Evolutionary conservation across 805 yeast species (phyloP), one percentile per base, ranked within the genome.

Genomic region (Tetrapisispora iriomotensis): DNA sequence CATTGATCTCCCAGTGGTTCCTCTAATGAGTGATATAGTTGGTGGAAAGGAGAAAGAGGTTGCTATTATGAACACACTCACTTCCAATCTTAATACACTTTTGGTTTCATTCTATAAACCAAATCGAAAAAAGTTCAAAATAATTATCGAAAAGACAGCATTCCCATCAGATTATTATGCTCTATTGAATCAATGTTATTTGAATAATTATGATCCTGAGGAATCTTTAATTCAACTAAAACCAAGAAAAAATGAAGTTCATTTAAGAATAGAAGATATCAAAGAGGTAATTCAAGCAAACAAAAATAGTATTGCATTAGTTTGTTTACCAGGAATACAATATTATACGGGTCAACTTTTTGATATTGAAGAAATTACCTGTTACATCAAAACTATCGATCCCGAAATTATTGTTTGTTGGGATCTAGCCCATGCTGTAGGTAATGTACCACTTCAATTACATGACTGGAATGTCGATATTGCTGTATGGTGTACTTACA

Each of bases 401-500:
- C 46, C 45, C 42, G 72, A 63, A 20, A 70, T 82, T 26, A 64
- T 72, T 1, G 82, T 79, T 22, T 96, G 96, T 1, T 88, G 96
- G 96, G 97, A 88, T 59, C 67, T 88, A 48, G 97, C 97, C 1
- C 97, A 88, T 58, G 95, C 94, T 1, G 90, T 71, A 2, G 97
- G 96, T 2, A 90, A 90, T 58, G 88, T 85, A 2, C 78, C 76
- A 7, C 60, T 90, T 38, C 50, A 71, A 36, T 63, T 88, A 38
- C 96, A 88, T 56, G 85, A 83, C 36, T 88, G 96, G 95, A 65
- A 71, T 41, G 92, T 84, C 4, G 97, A 88, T 60, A 87, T 88
- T 65, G 97, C 96, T 1, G 85, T 76, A 15, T 88, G 95, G 87
- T 88, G 97, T 58, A 78, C 94, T 4, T 88, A 88, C 67, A 88